Percentiles rank a stretch among this genome's conserved stretches.
phyloP scores from a whole-genome alignment of 1,284 basidiomycete species.

The Malassezia japonica region DNA sequence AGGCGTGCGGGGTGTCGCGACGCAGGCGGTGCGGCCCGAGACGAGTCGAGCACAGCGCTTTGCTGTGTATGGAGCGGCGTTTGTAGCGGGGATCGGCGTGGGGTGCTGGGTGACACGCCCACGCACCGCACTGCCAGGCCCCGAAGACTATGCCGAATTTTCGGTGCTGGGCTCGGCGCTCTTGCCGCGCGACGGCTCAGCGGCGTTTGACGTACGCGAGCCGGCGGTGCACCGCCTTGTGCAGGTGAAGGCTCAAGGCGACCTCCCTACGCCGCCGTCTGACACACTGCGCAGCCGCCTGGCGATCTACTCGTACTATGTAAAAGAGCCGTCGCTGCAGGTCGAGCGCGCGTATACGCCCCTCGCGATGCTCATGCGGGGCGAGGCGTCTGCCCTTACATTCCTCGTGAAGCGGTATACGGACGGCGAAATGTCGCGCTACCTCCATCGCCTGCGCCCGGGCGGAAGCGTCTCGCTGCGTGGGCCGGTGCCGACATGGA shows the following conservation, averaged over 20 bases:
- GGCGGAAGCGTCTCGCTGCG: constrained; percentile 11
- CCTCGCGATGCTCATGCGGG: neutral
- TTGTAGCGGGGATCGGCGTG: too few species aligned
- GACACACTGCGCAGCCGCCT: neutral
- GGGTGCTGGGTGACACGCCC: too few species aligned
- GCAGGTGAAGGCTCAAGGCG: neutral
- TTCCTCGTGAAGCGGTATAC: constrained; percentile 17
- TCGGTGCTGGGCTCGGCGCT: neutral
- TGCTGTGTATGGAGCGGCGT: too few species aligned
- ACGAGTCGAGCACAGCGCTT: too few species aligned
- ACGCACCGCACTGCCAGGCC: too few species aligned
- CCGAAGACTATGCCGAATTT: too few species aligned
- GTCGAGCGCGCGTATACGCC: constrained; percentile 21
- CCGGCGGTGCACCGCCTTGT: constrained; percentile 3
- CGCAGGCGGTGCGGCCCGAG: neutral
- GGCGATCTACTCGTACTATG: constrained; percentile 12
- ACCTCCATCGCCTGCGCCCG: constrained; percentile 9
- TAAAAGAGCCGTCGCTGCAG: constrained; percentile 18
- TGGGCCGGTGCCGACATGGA: constrained; percentile 17
- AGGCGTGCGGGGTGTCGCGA: neutral
- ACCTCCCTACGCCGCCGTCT: neutral
- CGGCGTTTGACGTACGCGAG: neutral
- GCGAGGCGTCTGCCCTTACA: neutral
- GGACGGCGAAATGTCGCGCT: constrained; percentile 19
- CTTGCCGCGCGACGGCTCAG: neutral